These are phyloP conservation scores for Platanthera zijinensis DNA, from an alignment of 106 monocot genomes.

Conservation along the genomic window DNA sequence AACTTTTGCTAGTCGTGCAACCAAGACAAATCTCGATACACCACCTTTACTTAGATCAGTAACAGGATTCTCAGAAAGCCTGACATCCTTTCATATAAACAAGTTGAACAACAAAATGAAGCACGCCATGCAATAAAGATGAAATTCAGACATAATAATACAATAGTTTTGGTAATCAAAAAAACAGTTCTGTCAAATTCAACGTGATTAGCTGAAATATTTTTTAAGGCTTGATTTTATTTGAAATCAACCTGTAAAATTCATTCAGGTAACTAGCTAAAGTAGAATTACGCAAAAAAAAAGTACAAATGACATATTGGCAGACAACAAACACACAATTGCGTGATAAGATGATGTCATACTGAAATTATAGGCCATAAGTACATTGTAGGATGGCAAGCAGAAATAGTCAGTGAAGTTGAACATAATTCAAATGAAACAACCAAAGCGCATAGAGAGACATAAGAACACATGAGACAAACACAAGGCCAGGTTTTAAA, in stretches of 20 bases:
- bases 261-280: neutral
- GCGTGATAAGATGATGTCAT: neutral
- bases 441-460: neutral
- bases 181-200: neutral
- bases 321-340: neutral
- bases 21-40: conserved; percentile 64
- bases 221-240: neutral
- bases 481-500: neutral
- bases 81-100: conserved; percentile 63
- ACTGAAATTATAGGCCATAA: neutral
- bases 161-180: neutral
- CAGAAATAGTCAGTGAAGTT: neutral
- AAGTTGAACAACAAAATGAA: conserved; percentile 8
- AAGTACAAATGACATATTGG: neutral
- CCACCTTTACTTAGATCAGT: conserved; percentile 74
- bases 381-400: neutral
- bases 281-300: neutral
- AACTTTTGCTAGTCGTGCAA: conserved; percentile 83
- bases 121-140: neutral
- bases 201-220: neutral
- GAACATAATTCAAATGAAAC: neutral
- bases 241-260: neutral
- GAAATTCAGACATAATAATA: neutral
- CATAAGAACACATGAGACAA: neutral
- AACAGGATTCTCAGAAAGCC: conserved; percentile 94